Evolutionary conservation across 805 yeast genomes (phyloP), one percentile per base, ranked within the genome.

Genomic region (Lipomyces starkeyi): DNA sequence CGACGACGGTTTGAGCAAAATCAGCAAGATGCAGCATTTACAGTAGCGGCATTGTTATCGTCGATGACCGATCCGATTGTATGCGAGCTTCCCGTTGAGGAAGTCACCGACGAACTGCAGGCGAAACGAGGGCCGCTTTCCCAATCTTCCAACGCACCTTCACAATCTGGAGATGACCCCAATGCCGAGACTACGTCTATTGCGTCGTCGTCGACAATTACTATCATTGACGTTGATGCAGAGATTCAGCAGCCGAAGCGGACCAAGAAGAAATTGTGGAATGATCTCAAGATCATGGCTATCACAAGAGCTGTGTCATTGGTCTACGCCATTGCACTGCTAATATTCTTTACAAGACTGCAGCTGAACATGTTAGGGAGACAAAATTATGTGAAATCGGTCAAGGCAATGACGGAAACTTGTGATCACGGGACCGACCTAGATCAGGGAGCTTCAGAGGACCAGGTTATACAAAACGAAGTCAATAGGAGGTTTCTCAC

Each of bases 301-400:
- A 77, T 94, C 37, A 85, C 95, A 1, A 84, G 97, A 69, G 83
- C 90, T 49, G 78, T 94, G 58, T 86, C 96, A 1, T 81, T 91
- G 61, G 78, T 90, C 17, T 93, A 93, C 77, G 81, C 90, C 2
- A 83, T 86, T 57, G 85, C 93, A 0, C 82, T 91, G 49, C 80
- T 94, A 37, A 83, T 91, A n/a, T 81, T 94, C 49, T 84, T 94
- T 69, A 88, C 97, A 3, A 86, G 96, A 73, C 80, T 94, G 70
- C 98, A 94, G 79, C 82, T 94, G 74, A 95, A 95, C 76, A 88
- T 94, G 29, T 81, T 94, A 57, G 97, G 98, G 3, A 86, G 98
- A 77, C 85, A 90, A 74, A 91, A 93, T 63, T 94, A 94, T 75
- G 81, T 94, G 61, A 90, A 89, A 74, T 87, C 91, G 58, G 93